A percentile compares a stretch with the other conserved stretches of the same genome.
Evolutionary conservation across 345 rosid genomes (phyloP).

Genomic region (Camelina neglecta): DNA sequence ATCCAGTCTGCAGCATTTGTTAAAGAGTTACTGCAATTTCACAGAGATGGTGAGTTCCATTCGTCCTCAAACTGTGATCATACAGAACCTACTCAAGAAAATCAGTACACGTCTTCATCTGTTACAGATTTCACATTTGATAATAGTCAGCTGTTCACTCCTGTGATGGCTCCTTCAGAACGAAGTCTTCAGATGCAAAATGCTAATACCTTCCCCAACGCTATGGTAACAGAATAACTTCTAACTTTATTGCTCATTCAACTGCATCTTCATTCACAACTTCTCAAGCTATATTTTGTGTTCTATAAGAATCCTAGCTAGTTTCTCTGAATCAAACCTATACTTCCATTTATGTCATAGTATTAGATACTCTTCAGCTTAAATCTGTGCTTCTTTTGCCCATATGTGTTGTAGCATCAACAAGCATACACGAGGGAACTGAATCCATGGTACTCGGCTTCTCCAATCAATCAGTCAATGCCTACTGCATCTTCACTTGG

Average conservation of each 20-base stretch:
- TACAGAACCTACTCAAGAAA: slow-evolving; percentile 56
- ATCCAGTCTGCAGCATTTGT: too few species aligned
- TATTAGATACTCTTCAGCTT: background rate
- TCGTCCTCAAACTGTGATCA: background rate
- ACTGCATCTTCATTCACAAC: background rate
- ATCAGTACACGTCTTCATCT: slow-evolving; percentile 66
- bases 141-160: slow-evolving; percentile 54
- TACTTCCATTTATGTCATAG: slow-evolving; percentile 1
- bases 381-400: background rate
- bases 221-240: slow-evolving; percentile 55
- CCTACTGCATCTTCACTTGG: slow-evolving; percentile 63
- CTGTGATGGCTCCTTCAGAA: slow-evolving; percentile 55
- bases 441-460: slow-evolving; percentile 66
- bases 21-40: background rate
- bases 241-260: background rate
- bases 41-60: slow-evolving; percentile 51
- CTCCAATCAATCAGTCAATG: slow-evolving; percentile 62
- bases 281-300: background rate
- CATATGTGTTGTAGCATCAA: slow-evolving; percentile 37
- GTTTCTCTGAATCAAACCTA: background rate
- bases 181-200: slow-evolving; percentile 68
- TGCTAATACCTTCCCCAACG: slow-evolving; percentile 55
- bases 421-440: slow-evolving; percentile 68
- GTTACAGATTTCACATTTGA: slow-evolving; percentile 65
- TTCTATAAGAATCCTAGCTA: background rate